These are phyloP conservation scores for Phytophthora niederhauseri DNA, from an alignment of 352 stramenopile species.

Conservation along the genomic window DNA sequence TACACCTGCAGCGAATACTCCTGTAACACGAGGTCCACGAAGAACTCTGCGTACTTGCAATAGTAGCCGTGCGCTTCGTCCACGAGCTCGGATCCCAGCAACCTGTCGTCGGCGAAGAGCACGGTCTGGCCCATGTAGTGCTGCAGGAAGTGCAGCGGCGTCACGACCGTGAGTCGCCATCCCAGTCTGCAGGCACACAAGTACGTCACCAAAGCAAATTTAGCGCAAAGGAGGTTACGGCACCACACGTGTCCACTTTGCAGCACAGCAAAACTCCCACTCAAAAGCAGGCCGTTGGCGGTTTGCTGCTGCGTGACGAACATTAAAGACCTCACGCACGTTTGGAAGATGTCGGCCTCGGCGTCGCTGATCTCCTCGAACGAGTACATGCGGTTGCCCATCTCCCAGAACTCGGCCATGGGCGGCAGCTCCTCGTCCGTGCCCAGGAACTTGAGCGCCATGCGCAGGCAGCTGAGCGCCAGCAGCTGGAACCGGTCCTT, in stretches of 20 bases:
- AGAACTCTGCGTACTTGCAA: conserved; percentile 87
- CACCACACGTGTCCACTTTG: not conserved
- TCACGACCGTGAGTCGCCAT: conserved; percentile 74
- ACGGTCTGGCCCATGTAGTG: conserved; percentile 83
- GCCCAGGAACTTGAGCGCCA: conserved; percentile 82
- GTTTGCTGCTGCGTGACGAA: conserved; percentile 16
- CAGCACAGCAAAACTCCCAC: conserved; percentile 14
- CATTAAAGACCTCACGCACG: conserved; percentile 31
- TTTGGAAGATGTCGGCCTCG: conserved; percentile 59
- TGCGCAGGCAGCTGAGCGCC: conserved; percentile 78
- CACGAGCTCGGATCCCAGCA: conserved; percentile 73
- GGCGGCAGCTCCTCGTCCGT: conserved; percentile 83
- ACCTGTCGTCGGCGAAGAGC: conserved; percentile 79
- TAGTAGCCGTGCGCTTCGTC: conserved; percentile 83
- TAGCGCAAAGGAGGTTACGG: conserved; percentile 15
- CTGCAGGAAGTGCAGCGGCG: conserved; percentile 81
- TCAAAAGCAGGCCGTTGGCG: conserved; percentile 13
- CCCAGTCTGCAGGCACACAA: conserved; percentile 54
- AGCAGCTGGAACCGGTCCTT: conserved; percentile 87
- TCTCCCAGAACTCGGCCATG: conserved; percentile 87
- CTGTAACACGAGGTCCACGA: conserved; percentile 85
- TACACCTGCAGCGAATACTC: conserved; percentile 88
- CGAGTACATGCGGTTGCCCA: conserved; percentile 86
- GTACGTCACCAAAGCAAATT: conserved; percentile 25
- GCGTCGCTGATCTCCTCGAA: conserved; percentile 83